A percentile compares a stretch with the other conserved stretches of the same genome.
Evolutionary conservation across 768 basidiomycete genomes (phyloP).

Genomic region (Termitomyces eurrhizus): DNA sequence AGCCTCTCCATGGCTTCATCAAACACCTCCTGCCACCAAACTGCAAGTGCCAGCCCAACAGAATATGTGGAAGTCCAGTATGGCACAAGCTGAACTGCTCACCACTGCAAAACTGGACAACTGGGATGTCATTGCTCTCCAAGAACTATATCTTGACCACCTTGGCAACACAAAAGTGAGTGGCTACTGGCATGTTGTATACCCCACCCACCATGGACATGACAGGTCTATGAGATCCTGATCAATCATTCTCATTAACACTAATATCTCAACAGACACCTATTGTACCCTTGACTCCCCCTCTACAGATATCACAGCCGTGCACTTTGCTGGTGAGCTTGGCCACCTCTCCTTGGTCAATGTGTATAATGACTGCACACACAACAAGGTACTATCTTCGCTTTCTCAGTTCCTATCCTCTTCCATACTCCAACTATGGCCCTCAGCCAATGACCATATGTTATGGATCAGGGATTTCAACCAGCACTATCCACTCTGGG

Average conservation of each 20-base stretch:
- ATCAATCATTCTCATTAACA: too few species aligned
- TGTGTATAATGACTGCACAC: neutral
- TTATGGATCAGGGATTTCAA: too few species aligned
- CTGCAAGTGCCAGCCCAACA: too few species aligned
- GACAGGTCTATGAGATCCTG: neutral
- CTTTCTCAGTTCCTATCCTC: neutral
- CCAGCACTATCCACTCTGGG: too few species aligned
- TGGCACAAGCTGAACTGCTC: neutral
- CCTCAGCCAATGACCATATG: too few species aligned
- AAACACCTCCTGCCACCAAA: too few species aligned
- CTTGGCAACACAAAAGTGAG: neutral
- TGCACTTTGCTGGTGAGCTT: neutral
- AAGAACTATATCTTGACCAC: neutral
- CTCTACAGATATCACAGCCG: neutral
- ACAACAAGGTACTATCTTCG: neutral
- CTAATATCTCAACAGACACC: neutral
- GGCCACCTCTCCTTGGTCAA: neutral
- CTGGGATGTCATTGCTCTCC: neutral
- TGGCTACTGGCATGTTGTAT: neutral
- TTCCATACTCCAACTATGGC: too few species aligned
- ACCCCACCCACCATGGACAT: neutral
- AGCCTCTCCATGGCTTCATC: too few species aligned
- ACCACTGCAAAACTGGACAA: too few species aligned
- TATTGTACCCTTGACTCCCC: too few species aligned
- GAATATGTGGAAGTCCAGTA: too few species aligned